Percentiles rank a stretch among this genome's conserved stretches.
phyloP scores from a whole-genome alignment of 768 basidiomycete species.

The Boletus reticulatus region DNA sequence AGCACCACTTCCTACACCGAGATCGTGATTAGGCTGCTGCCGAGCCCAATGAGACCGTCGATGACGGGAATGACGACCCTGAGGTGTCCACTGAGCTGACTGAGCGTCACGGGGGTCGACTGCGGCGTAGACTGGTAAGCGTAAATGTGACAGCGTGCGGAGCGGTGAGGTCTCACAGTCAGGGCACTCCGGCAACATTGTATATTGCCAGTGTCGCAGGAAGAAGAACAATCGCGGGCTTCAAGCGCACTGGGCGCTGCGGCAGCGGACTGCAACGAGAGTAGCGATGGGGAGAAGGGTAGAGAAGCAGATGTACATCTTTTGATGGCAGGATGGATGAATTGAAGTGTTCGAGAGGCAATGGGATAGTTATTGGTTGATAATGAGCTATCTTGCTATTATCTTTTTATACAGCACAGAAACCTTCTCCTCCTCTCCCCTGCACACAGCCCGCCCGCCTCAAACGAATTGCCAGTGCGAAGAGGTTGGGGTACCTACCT shows the following conservation, averaged over 20 bases:
- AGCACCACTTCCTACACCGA: too few species aligned
- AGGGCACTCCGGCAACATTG: conserved; percentile 8
- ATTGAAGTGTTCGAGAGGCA: not conserved
- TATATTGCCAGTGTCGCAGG: conserved; percentile 5
- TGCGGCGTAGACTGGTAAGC: too few species aligned
- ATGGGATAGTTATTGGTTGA: not conserved
- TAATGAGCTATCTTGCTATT: not conserved
- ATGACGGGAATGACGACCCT: too few species aligned
- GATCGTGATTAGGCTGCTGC: too few species aligned
- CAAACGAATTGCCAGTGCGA: not conserved
- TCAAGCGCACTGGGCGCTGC: conserved; percentile 6
- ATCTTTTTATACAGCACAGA: conserved; percentile 11
- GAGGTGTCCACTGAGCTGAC: too few species aligned
- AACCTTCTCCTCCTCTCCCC: too few species aligned
- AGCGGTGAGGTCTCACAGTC: not conserved
- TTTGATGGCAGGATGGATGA: not conserved
- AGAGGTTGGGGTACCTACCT: not conserved
- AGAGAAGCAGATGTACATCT: conserved; percentile 6
- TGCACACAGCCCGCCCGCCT: not conserved
- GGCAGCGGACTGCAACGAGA: not conserved
- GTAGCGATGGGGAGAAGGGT: conserved; percentile 6
- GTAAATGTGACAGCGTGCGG: not conserved
- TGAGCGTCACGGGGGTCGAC: too few species aligned
- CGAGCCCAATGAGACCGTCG: too few species aligned
- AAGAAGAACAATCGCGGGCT: not conserved